Base-by-base conservation (phyloP, 179 eudicot genomes). In the Camellia oleifera region DNA sequence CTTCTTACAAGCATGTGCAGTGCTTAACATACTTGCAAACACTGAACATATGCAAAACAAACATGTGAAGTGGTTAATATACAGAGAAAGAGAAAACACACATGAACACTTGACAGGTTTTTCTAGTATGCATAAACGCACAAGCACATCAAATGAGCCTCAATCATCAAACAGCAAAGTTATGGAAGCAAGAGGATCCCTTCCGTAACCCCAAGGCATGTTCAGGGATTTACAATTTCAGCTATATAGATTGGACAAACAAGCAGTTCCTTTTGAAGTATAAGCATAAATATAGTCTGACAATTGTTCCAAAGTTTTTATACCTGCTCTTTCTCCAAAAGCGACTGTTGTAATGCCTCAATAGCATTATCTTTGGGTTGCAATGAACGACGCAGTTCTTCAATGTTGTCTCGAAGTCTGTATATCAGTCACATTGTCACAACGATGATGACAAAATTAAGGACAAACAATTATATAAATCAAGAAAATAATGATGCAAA, bases 261-360 rank as follows among this genome's bases (percentile, higher is more conserved):
- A 26, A 23, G 15, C 4, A 5, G 7, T 5, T 15, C 23, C 4
- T 52, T 62, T 65, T 54, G 72, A 52, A 40, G 6, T 65, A 26
- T 7, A 7, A 50, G 20, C 45, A 46, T 50, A 32, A 42, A 45
- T 62, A 42, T 7, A 15, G 7, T n/a, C 6, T 3, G 45, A 64
- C 12, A 77, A 53, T 26, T n/a, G 2, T 64, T 78, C 23, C 14
- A 77, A 53, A 58, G 67, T 61, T 52, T 5, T 58, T 17, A 50
- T 87, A 96, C 99, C 98, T 96, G 98, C 13, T 94, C 97, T 84
- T 96, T 96, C 82, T 94, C 99, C 72, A 77, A 73, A 79, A 96
- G 90, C 60, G 97, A 89, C 76, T 90, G 96, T 72, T 94, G 95
- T 79, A 94, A 77, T 42, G 89, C 80, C 87, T 91, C 98, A 80